Evolutionary conservation across 106 monocot genomes (phyloP), one percentile per base, ranked within the genome.

Genomic region (Platanthera zijinensis): DNA sequence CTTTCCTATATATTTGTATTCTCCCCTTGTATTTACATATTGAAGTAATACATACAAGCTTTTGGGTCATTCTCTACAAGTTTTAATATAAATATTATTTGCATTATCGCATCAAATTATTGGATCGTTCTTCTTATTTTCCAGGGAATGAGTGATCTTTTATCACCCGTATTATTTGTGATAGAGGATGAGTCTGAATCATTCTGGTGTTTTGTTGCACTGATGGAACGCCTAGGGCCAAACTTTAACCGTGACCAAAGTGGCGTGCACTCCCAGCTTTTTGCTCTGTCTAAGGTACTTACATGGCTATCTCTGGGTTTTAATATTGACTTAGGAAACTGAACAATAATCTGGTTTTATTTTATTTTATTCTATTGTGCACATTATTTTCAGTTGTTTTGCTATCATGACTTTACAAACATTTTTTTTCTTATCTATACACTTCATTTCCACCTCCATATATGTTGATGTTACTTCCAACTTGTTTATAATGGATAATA

Each of bases 201-300:
- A 74, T 90, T 90, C 79, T 90, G 90, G 90, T 87, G 90, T 71
- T 90, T 90, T 82, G 90, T 85, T 73, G 80, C 78, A 39, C 79
- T 90, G 45, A 87, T 90, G 90, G 90, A 87, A 73, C 87, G 87
- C n/a, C 77, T 90, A 25, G 90, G 90, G 22, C 90, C 90, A 51
- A 90, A 90, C 77, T 90, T 90, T 72, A 90, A 90, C 50, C 87
- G 90, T 63, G 90, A 90, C 71, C 90, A 90, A 81, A 90, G 80
- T 80, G 90, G 90, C 71, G 85, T 90, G 90, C 90, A 90, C 67
- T 73, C 90, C 48, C 90, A 90, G 69, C 85, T 90, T 53, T 90
- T 90, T 80, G 87, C 90, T 59, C 79, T 90, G 48, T 87, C 85
- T 74, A 90, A 90, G 90, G 90, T 90, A 71, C 39, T 1, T 46